Base-by-base conservation (phyloP, 345 rosid species). In the Barbarea vulgaris region DNA sequence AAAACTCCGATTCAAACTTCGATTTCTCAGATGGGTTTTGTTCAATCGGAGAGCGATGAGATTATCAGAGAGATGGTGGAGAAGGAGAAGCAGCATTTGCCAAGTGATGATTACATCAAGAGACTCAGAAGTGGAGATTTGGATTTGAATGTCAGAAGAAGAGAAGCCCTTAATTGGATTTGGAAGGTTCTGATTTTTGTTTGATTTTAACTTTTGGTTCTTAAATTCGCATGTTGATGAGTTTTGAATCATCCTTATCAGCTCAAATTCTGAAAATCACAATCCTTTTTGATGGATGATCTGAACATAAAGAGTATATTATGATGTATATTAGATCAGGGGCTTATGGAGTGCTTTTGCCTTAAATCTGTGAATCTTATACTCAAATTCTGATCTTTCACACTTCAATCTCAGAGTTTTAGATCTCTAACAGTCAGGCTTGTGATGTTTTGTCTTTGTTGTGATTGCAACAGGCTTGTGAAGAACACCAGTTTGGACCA, bases 91-190 rank as follows among this genome's bases (percentile, higher is more conserved):
- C 81, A 85, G 67, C 88, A 81, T 78, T 79, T 82, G 82, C 88
- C 88, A 24, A 74, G 50, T 63, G 74, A 77, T 73, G 89, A 81
- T 83, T 90, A 86, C 76, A 70, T 88, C 64, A 77, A 58, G 68
- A 85, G 88, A 77, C 78, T 90, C 24, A 76, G 77, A 37, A 75
- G 69, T 74, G 89, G 91, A 61, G 89, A 84, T 73, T 79, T 82
- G 80, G 88, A 84, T 67, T 71, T 83, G 83, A 81, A 74, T 63
- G 79, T 63, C 37, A 84, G 84, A 74, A 86, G 93, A 77, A 84
- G 78, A 64, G 83, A 85, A 68, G 89, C 89, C 81, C 77, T 86
- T 60, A 75, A 86, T 67, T 90, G 96, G 96, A 86, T 90, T 80
- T 77, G 48, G 72, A 88, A 88, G 93, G 96, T 86, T 86, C 62